Evolutionary conservation across 495 filamentous ascomycete genomes (phyloP).

Genomic region (Neurospora sp.): DNA sequence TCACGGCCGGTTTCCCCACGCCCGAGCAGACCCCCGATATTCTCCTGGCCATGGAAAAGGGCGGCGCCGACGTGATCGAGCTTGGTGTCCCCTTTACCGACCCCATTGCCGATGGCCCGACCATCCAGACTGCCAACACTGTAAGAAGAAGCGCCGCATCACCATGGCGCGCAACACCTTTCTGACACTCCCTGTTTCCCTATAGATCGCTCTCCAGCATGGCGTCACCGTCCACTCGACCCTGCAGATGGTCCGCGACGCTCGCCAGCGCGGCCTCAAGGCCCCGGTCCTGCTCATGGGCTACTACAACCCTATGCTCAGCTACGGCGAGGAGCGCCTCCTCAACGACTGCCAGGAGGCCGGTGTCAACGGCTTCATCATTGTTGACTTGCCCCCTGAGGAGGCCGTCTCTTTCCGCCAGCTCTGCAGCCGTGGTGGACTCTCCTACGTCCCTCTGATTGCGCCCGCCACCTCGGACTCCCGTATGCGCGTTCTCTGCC

Average conservation of each 20-base stretch:
- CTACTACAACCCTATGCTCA: constrained; percentile 93
- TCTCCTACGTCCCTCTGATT: constrained; percentile 93
- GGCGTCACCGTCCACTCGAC: constrained; percentile 72
- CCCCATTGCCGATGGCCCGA: constrained; percentile 91
- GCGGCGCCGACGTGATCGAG: constrained; percentile 81
- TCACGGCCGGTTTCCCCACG: constrained; percentile 91
- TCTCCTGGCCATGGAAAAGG: constrained; percentile 80
- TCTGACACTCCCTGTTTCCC: neutral
- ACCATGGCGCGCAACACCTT: neutral
- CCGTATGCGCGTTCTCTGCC: constrained; percentile 90
- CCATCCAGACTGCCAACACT: constrained; percentile 85
- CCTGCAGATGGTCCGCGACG: constrained; percentile 68
- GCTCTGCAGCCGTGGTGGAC: constrained; percentile 63
- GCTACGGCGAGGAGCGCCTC: constrained; percentile 85
- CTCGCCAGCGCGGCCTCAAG: constrained; percentile 62
- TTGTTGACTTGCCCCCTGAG: constrained; percentile 94
- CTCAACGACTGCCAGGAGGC: constrained; percentile 75
- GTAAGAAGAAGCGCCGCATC: constrained; percentile 23
- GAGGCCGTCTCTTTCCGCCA: constrained; percentile 88
- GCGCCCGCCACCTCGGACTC: constrained; percentile 86
- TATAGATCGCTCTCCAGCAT: constrained; percentile 60
- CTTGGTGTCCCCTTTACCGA: constrained; percentile 94
- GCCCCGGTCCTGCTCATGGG: constrained; percentile 91
- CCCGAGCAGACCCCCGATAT: constrained; percentile 71
- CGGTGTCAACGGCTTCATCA: constrained; percentile 93